Evolutionary conservation across 306 rosid species (phyloP).

Genomic region (Myrica gale): DNA sequence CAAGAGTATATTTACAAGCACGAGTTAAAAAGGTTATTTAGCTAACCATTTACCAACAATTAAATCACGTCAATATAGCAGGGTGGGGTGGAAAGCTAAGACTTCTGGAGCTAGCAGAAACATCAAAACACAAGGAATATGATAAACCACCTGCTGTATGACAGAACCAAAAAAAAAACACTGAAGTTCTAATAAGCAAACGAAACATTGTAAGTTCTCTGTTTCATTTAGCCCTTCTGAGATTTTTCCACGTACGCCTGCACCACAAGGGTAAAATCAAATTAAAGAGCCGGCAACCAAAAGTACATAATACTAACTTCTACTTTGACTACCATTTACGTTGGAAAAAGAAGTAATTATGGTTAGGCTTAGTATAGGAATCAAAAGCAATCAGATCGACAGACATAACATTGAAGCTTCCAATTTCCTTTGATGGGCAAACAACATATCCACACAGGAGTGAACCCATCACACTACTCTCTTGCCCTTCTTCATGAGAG

Average conservation of each 20-base stretch:
- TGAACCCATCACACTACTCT: not conserved
- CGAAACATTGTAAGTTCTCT: slow-evolving; percentile 16
- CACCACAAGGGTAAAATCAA: slow-evolving; percentile 27
- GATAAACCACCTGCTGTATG: slow-evolving; percentile 13
- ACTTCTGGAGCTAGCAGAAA: slow-evolving; percentile 18
- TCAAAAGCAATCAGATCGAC: not conserved
- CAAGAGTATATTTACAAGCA: slow-evolving; percentile 18
- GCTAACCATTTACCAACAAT: slow-evolving; percentile 26
- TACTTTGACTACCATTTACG: not conserved
- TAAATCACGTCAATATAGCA: slow-evolving; percentile 22
- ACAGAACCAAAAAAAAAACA: slow-evolving; percentile 14
- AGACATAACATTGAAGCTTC: not conserved
- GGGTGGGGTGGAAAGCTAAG: not conserved
- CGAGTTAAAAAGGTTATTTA: slow-evolving; percentile 13
- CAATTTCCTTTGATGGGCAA: not conserved
- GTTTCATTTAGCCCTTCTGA: slow-evolving; percentile 57
- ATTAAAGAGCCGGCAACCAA: not conserved
- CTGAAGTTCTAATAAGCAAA: not conserved
- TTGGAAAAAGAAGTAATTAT: not conserved
- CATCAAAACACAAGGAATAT: slow-evolving; percentile 27
- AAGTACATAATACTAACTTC: not conserved
- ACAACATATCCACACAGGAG: not conserved
- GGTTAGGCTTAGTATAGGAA: not conserved
- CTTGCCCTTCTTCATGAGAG: not conserved
- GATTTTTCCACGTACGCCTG: slow-evolving; percentile 79